Percentiles rank a stretch among this genome's conserved stretches.
Evolutionary conservation across 1,284 basidiomycete genomes (phyloP).

Genomic region (Ustilago trichophora): DNA sequence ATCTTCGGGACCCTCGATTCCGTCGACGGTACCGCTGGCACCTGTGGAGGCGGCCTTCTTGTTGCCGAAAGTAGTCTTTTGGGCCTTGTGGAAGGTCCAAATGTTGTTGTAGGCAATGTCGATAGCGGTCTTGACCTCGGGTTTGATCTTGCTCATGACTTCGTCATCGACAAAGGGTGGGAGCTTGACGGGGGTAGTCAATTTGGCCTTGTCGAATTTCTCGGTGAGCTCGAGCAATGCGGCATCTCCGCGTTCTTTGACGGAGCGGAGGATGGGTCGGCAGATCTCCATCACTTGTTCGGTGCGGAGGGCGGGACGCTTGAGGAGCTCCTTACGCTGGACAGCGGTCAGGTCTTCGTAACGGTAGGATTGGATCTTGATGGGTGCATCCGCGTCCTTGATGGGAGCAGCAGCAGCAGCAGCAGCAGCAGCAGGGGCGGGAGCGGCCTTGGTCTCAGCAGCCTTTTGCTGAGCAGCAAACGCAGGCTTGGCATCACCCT

Average conservation of each 20-base stretch:
- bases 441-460: constrained; percentile 53
- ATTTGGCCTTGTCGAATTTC: constrained; percentile 85
- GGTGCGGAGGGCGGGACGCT: constrained; percentile 89
- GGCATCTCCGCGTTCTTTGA: constrained; percentile 82
- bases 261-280: constrained; percentile 89
- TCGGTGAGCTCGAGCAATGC: constrained; percentile 89
- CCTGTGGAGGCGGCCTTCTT: constrained; percentile 69
- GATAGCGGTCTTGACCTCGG: constrained; percentile 78
- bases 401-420: constrained; percentile 15
- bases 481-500: constrained; percentile 92
- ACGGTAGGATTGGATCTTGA: constrained; percentile 61
- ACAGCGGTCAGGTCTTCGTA: constrained; percentile 68
- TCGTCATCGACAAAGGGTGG: constrained; percentile 70
- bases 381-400: constrained; percentile 69
- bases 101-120: constrained; percentile 93
- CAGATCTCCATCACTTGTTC: constrained; percentile 95
- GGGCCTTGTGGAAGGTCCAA: constrained; percentile 68
- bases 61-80: constrained; percentile 62
- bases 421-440: constrained; percentile 14
- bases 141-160: constrained; percentile 60
- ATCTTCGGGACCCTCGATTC: constrained; percentile 72
- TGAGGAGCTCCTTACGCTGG: constrained; percentile 78
- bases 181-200: constrained; percentile 70
- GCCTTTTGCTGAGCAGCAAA: constrained; percentile 71
- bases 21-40: constrained; percentile 9